A percentile compares a stretch with the other conserved stretches of the same genome.
These are phyloP conservation scores for Leccinum ochraceum DNA, from an alignment of 768 basidiomycete species.

Conservation along the genomic window DNA sequence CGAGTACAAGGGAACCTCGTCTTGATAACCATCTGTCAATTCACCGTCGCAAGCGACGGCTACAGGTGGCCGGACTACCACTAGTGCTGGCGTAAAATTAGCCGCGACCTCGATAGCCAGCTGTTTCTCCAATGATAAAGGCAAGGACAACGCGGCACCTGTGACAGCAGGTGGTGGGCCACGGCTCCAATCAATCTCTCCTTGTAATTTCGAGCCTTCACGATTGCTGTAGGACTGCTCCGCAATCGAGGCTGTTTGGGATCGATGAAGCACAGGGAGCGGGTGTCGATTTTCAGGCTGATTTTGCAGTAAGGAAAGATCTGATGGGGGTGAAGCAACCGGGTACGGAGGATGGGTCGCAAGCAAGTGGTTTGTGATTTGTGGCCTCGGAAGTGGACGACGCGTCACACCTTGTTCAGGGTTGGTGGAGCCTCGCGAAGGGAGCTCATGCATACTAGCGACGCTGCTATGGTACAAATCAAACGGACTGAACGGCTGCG, in stretches of 20 bases:
- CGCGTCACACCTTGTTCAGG: background rate
- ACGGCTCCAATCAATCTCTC: background rate
- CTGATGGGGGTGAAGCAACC: background rate
- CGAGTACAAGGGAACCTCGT: constrained; percentile 25
- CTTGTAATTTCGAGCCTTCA: background rate
- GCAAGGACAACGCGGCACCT: background rate
- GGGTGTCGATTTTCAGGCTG: background rate
- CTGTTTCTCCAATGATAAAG: constrained; percentile 2
- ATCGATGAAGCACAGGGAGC: background rate
- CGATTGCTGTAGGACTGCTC: background rate
- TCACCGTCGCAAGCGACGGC: background rate
- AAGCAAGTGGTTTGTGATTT: background rate
- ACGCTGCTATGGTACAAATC: constrained; percentile 23
- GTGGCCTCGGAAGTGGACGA: constrained; percentile 9
- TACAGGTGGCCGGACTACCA: background rate
- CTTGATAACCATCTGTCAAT: constrained; percentile 5
- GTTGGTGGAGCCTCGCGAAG: background rate
- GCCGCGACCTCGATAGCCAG: background rate
- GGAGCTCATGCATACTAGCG: constrained; percentile 5
- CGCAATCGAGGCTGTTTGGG: background rate
- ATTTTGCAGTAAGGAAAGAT: background rate
- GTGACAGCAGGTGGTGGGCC: background rate
- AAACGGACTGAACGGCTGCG: constrained; percentile 8
- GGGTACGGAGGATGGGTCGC: background rate
- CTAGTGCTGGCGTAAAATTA: background rate